These are phyloP conservation scores for Artemisia argyi DNA, from an alignment of 129 eudicot species.

Conservation along the genomic window DNA sequence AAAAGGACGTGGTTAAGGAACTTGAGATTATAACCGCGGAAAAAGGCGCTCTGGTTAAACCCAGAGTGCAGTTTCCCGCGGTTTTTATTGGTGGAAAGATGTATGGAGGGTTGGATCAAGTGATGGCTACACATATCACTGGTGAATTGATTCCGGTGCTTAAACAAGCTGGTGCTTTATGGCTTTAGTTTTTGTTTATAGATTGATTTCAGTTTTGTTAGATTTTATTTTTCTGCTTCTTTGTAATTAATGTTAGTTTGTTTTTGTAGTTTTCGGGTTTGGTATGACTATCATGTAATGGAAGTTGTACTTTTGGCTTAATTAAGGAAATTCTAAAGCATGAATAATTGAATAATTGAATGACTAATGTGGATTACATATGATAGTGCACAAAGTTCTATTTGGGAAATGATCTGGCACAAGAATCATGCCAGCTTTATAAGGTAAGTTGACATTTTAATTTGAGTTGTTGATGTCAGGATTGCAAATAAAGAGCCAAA, in stretches of 20 bases:
- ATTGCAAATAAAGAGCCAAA: no score
- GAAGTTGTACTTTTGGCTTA: background rate
- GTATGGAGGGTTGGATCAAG: conserved; percentile 76
- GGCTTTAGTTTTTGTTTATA: conserved; percentile 46
- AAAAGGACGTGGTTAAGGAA: conserved; percentile 34
- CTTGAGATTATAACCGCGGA: conserved; percentile 26
- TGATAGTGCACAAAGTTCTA: background rate
- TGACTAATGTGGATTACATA: background rate
- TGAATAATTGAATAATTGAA: background rate
- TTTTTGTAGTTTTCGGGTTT: background rate
- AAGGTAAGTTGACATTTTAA: no score
- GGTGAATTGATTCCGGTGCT: conserved; percentile 71
- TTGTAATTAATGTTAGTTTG: conserved; percentile 17
- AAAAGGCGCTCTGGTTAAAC: background rate
- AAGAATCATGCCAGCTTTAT: no score
- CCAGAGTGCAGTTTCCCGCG: conserved; percentile 63
- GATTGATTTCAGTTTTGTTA: background rate
- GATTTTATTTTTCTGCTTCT: background rate
- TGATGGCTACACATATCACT: conserved; percentile 72
- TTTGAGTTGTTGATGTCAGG: no score
- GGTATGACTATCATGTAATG: background rate
- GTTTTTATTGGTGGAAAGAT: conserved; percentile 70
- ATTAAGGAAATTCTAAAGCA: background rate
- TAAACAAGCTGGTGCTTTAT: conserved; percentile 75
- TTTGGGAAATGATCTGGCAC: background rate